Evolutionary conservation across 1,139 yeast genomes (phyloP).

Genomic region (Sugiyamaella novakii): DNA sequence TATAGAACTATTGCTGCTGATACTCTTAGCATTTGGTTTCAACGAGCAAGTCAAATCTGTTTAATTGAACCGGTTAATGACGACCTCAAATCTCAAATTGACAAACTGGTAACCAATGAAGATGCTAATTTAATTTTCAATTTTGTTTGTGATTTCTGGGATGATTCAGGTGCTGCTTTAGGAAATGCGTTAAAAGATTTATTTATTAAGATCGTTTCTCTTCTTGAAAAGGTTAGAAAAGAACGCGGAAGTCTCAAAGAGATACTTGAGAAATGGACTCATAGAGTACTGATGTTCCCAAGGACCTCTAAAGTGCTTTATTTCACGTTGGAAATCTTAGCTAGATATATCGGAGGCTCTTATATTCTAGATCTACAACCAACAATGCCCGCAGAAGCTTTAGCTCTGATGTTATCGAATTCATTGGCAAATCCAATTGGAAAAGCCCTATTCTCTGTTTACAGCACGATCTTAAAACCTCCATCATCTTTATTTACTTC

Average conservation of each 20-base stretch:
- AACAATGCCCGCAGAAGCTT: slow-evolving; percentile 45
- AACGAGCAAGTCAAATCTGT: slow-evolving; percentile 51
- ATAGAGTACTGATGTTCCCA: slow-evolving; percentile 48
- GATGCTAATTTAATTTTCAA: slow-evolving; percentile 49
- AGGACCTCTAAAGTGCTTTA: slow-evolving; percentile 60
- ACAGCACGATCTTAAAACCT: slow-evolving; percentile 33
- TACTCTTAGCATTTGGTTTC: slow-evolving; percentile 63
- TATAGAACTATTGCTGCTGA: slow-evolving; percentile 56
- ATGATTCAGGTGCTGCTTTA: slow-evolving; percentile 68
- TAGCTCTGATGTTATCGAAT: slow-evolving; percentile 55
- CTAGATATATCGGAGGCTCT: slow-evolving; percentile 49
- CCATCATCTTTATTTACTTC: background rate
- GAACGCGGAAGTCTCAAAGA: slow-evolving; percentile 17
- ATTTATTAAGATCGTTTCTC: slow-evolving; percentile 53
- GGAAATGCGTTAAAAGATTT: slow-evolving; percentile 67
- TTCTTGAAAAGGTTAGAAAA: slow-evolving; percentile 37
- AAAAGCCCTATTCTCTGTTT: slow-evolving; percentile 57
- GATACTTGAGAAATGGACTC: slow-evolving; percentile 51
- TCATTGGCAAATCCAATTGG: slow-evolving; percentile 70
- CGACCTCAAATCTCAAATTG: background rate
- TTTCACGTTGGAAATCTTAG: slow-evolving; percentile 57
- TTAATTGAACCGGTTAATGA: slow-evolving; percentile 8
- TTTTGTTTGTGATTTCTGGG: slow-evolving; percentile 68
- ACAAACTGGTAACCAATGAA: slow-evolving; percentile 32
- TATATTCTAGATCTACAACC: slow-evolving; percentile 51